phyloP scores from a whole-genome alignment of 1,284 basidiomycete species.

The Sanghuangporus sanghuang region DNA sequence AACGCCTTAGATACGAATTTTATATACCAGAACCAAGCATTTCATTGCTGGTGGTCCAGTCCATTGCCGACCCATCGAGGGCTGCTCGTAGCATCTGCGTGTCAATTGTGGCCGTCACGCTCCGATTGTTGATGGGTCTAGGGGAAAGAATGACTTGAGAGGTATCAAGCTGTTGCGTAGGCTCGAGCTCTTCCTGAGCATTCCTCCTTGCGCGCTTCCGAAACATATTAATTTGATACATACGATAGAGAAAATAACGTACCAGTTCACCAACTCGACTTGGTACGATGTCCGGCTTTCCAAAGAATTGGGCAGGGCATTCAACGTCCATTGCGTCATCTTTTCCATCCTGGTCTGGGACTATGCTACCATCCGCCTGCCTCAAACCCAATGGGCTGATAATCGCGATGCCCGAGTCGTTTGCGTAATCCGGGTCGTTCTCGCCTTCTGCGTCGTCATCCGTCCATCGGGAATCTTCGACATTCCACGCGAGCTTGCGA shows the following conservation, averaged over 20 bases:
- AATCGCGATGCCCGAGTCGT: slow-evolving; percentile 36
- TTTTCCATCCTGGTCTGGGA: slow-evolving; percentile 28
- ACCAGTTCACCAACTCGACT: slow-evolving; percentile 55
- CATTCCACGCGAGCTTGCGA: slow-evolving; percentile 47
- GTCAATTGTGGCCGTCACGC: not conserved
- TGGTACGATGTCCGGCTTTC: slow-evolving; percentile 47
- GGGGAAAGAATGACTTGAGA: slow-evolving; percentile 3
- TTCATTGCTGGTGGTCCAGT: slow-evolving; percentile 7
- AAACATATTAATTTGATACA: not conserved
- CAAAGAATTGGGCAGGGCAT: slow-evolving; percentile 44
- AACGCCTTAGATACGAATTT: not conserved
- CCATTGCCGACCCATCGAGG: slow-evolving; percentile 10
- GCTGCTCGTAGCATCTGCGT: slow-evolving; percentile 12
- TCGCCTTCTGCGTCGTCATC: slow-evolving; percentile 30
- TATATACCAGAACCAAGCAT: slow-evolving; percentile 11
- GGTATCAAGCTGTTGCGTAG: slow-evolving; percentile 14
- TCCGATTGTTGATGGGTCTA: not conserved
- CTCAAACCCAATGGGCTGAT: slow-evolving; percentile 43
- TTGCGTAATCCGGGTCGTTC: slow-evolving; percentile 40
- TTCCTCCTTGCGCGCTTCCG: not conserved
- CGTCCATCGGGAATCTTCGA: slow-evolving; percentile 31
- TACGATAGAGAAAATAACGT: not conserved
- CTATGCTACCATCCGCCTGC: slow-evolving; percentile 39
- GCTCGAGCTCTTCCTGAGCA: slow-evolving; percentile 1
- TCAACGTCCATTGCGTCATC: slow-evolving; percentile 19